These are phyloP conservation scores for Alternaria consortialis DNA, from an alignment of 2,329 filamentous ascomycete species.

Conservation along the genomic window DNA sequence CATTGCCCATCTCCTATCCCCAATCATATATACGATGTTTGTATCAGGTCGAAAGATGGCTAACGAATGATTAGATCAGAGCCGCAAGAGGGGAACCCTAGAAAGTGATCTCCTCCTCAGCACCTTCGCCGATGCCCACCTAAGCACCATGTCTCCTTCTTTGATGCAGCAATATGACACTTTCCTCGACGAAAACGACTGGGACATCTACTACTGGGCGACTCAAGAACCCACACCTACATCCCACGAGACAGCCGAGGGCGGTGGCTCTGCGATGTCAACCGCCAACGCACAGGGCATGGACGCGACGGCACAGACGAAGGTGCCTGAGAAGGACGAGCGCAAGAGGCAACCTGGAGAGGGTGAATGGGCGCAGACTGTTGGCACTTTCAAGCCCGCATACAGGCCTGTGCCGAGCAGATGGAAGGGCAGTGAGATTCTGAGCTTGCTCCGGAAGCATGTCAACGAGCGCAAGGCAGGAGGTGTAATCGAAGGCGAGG, in stretches of 20 bases:
- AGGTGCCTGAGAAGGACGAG: constrained; percentile 56
- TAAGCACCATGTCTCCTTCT: constrained; percentile 74
- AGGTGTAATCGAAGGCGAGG: constrained; percentile 56
- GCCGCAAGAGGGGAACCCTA: constrained; percentile 92
- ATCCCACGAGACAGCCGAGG: constrained; percentile 66
- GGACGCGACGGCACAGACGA: constrained; percentile 53
- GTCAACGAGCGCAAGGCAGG: constrained; percentile 75
- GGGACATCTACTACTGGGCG: constrained; percentile 99
- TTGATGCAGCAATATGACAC: constrained; percentile 87
- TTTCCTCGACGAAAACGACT: constrained; percentile 98
- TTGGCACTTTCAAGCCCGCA: constrained; percentile 92
- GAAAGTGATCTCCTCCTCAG: constrained; percentile 96
- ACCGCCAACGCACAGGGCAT: constrained; percentile 57
- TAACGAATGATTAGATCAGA: constrained; percentile 74
- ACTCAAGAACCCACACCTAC: constrained; percentile 78
- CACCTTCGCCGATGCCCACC: constrained; percentile 86
- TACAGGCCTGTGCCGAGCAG: constrained; percentile 87
- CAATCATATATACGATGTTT: background rate
- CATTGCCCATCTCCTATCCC: constrained; percentile 7
- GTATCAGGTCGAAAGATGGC: background rate
- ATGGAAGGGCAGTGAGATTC: constrained; percentile 85
- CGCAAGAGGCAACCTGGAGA: constrained; percentile 63
- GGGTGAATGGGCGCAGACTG: constrained; percentile 96
- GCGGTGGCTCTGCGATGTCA: constrained; percentile 56
- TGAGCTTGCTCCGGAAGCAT: constrained; percentile 79